A percentile compares a stretch with the other conserved stretches of the same genome.
These are phyloP conservation scores for Flaveria trinervia DNA, from an alignment of 129 eudicot genomes.

Conservation along the genomic window DNA sequence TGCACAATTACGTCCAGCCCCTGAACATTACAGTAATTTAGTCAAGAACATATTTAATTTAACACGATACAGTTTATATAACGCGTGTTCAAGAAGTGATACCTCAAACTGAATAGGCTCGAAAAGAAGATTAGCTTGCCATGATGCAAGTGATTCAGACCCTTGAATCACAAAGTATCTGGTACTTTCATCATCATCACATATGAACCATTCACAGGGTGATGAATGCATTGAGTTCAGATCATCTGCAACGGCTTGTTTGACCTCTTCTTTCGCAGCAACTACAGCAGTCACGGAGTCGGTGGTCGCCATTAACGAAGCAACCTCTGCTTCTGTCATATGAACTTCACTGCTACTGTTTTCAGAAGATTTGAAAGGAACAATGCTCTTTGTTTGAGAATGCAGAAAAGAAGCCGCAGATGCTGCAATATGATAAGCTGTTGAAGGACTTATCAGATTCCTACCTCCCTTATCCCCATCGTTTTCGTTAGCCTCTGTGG, in stretches of 20 bases:
- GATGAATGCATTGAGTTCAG: conserved; percentile 70
- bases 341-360: conserved; percentile 9
- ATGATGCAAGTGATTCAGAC: conserved; percentile 89
- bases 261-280: conserved; percentile 96
- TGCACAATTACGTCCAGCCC: conserved; percentile 87
- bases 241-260: conserved; percentile 98
- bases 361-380: conserved; percentile 58
- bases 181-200: conserved; percentile 77
- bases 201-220: conserved; percentile 90
- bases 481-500: conserved; percentile 4
- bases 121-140: conserved; percentile 96
- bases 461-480: conserved; percentile 36
- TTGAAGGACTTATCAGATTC: conserved; percentile 49
- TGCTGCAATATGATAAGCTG: conserved; percentile 85
- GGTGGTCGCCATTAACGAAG: conserved; percentile 88
- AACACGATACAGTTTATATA: background rate
- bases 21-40: conserved; percentile 32
- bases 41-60: background rate
- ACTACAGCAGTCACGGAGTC: conserved; percentile 91
- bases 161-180: conserved; percentile 93
- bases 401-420: conserved; percentile 93
- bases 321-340: conserved; percentile 58
- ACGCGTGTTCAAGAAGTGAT: conserved; percentile 2
- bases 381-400: conserved; percentile 62
- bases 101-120: conserved; percentile 97